Evolutionary conservation across 2,329 filamentous ascomycete genomes (phyloP), one percentile per base, ranked within the genome.

Genomic region (Fusarium cicatricum): DNA sequence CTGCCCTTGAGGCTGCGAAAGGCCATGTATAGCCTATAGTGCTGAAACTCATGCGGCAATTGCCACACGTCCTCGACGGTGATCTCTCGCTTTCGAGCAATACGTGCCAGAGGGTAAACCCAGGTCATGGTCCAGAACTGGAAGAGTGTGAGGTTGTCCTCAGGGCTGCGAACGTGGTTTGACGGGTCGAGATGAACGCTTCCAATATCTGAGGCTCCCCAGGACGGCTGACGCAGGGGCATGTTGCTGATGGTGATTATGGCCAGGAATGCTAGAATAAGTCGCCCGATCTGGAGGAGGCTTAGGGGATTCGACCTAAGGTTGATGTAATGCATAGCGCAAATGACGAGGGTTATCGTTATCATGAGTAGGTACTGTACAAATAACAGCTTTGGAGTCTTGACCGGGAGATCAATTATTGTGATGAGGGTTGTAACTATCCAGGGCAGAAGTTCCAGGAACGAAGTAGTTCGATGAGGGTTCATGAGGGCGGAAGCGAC

Each of bases 61-160:
- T 83, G 78, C 92, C 92, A 97, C 2, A 97, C 89, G 70, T 97
- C 91, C 32, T 88, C 83, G 33, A 92, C 87, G 31, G 92, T 78
- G 9, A 97, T 78, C 64, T 92, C 88, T 34, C 86, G 80, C 26
- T 79, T 77, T 36, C 80, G 83, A 2, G 89, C 91, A 19, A 86
- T 74, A 2, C 78, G 76, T 11, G 96, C 91, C 7, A 96, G 75
- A 0, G 92, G 89, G 1, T 80, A 78, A 76, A 96, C 88, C 92
- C 92, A 97, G 0, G 85, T 90, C 23, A 96, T 89, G 6, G 85
- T 88, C 84, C 94, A 90, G 75, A 91, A 97, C 64, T 93, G 90
- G 83, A 91, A 92, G 1, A 93, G 78, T 1, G 83, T 90, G 19
- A 96, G 72, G 60, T 90, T 86, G 65, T 97, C 92, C 71, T 97